Evolutionary conservation across 2,329 filamentous ascomycete species (phyloP), one percentile per base, ranked within the genome.

Genomic region (Cyphellophora europaea): DNA sequence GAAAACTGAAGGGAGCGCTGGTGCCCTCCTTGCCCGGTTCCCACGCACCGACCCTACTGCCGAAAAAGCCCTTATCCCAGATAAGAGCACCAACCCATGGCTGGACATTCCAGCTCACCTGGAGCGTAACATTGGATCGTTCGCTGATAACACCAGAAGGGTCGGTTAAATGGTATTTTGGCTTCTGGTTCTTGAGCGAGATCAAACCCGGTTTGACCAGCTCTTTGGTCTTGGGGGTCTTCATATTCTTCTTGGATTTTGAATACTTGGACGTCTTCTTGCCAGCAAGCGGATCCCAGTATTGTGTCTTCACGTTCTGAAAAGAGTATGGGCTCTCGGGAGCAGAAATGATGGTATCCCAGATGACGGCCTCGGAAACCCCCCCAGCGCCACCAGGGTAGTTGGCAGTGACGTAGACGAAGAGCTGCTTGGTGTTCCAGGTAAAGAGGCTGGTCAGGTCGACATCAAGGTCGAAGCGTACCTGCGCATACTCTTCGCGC

Each of bases 401-500:
- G 37, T 69, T 79, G 36, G 89, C 89, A 36, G 86, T 89, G 40
- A 98, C 79, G 66, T 94, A 98, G 58, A 95, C 79, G 64, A 96
- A 98, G 53, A 98, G 67, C 64, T 96, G 85, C 62, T 98, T 98
- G 13, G 93, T 98, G 71, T 98, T 98, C 91, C 89, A 98, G 55
- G 84, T 93, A 73, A 96, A 96, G 50, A 98, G 83, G 28, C 81
- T 81, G 41, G 78, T 82, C 41, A 98, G 74, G 64, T 98, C 89
- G 35, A 88, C 82, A 53, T 94, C 82, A 40, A 98, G 73, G 53
- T 88, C 84, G 70, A 98, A 98, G 57, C 80, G 82, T 56, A 98
- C 81, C 56, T 91, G 78, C 49, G 89, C 91, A 60, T 95, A 96
- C 63, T 98, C 91, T 63, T 96, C 88, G 61, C 83, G 85, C 61